phyloP scores from a whole-genome alignment of 345 rosid species.

The Eucalyptus curtisii region DNA sequence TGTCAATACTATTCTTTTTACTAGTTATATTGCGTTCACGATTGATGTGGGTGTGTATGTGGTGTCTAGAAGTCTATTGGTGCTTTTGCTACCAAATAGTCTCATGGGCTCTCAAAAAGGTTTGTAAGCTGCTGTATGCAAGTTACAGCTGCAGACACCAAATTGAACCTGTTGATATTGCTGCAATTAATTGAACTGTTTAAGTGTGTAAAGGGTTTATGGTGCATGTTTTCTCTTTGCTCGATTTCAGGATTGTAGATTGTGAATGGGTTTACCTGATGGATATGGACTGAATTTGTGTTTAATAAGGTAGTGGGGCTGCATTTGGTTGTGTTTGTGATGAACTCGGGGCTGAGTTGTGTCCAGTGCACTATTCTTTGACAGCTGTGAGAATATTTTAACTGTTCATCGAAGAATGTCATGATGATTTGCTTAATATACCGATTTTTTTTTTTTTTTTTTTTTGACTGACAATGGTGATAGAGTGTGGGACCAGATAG shows the following conservation, averaged over 20 bases:
- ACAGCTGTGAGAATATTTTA: not conserved
- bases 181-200: not conserved
- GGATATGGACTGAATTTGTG: not conserved
- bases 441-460: not conserved
- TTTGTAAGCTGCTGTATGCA: not conserved
- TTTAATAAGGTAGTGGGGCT: not conserved
- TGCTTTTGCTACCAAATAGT: not conserved
- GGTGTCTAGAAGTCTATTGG: not conserved
- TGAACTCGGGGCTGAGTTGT: not conserved
- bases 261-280: not conserved
- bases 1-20: not conserved
- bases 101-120: not conserved
- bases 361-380: not conserved
- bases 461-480: not conserved
- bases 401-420: not conserved
- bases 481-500: not conserved
- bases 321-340: not conserved
- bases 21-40: not conserved
- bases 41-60: not conserved
- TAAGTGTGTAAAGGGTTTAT: not conserved
- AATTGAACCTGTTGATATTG: not conserved
- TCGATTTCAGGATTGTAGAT: not conserved
- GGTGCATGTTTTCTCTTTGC: not conserved
- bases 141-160: not conserved
- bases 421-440: not conserved